Percentiles rank a stretch among this genome's conserved stretches.
These are phyloP conservation scores for Malbranchea cinnamomea DNA, from an alignment of 2,329 filamentous ascomycete species.

Conservation along the genomic window DNA sequence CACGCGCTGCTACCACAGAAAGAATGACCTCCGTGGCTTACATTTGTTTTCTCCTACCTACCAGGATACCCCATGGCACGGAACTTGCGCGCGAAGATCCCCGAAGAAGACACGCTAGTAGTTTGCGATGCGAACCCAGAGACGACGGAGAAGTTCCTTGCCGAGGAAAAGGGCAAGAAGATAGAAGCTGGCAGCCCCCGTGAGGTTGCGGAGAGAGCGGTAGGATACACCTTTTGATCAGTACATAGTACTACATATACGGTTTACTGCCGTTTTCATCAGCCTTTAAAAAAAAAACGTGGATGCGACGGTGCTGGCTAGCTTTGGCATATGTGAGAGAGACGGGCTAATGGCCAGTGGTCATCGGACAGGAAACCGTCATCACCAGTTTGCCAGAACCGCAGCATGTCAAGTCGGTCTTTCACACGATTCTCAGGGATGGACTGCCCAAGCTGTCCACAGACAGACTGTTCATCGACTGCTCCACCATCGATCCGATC, in stretches of 20 bases:
- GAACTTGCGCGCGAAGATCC: constrained; percentile 53
- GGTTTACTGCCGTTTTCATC: no score
- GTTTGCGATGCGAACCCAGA: constrained; percentile 51
- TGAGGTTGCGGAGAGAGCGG: constrained; percentile 51
- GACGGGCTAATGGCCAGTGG: no score
- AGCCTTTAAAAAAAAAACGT: no score
- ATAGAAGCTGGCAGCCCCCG: constrained; percentile 43
- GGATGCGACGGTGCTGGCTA: no score
- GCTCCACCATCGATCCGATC: constrained; percentile 86
- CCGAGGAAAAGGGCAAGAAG: constrained; percentile 35
- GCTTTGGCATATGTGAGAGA: no score
- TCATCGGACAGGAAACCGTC: constrained; percentile 79
- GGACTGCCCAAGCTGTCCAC: constrained; percentile 38
- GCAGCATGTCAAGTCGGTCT: constrained; percentile 72
- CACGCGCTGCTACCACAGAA: not conserved
- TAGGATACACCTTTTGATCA: constrained; percentile 31
- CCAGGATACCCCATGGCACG: constrained; percentile 58
- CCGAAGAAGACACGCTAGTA: constrained; percentile 45
- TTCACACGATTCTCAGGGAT: constrained; percentile 55
- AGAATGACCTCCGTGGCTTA: not conserved
- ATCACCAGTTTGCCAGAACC: constrained; percentile 85
- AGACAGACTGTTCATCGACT: constrained; percentile 78
- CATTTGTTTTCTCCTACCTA: constrained; percentile 2
- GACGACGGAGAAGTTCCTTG: constrained; percentile 40
- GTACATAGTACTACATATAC: not conserved